phyloP scores from a whole-genome alignment of 805 yeast species.

The Zygoascus ofunaensis region DNA sequence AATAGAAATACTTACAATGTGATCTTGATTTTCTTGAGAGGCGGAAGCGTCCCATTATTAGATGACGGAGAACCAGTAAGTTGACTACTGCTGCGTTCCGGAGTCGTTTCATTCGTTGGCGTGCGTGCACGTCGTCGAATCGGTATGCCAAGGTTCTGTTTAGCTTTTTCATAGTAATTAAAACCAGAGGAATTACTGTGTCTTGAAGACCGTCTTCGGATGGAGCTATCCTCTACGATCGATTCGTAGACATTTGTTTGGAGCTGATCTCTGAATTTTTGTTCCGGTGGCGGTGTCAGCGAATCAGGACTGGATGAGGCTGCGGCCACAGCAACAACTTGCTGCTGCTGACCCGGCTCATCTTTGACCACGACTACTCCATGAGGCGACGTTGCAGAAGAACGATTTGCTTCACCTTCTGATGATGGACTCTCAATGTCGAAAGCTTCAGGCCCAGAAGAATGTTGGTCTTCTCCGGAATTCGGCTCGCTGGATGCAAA shows the following conservation, averaged over 20 bases:
- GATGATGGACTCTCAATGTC: conserved; percentile 4
- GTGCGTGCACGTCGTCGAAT: conserved; percentile 8
- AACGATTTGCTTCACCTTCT: conserved; percentile 4
- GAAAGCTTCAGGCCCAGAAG: conserved; percentile 6
- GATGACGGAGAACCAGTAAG: background rate
- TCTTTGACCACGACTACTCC: background rate
- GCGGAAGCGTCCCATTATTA: background rate
- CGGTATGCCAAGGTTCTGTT: conserved; percentile 12
- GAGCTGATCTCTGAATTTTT: conserved; percentile 18
- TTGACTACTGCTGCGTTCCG: background rate
- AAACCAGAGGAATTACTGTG: conserved; percentile 3
- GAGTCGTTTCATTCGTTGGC: conserved; percentile 3
- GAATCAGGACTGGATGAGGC: conserved; percentile 3
- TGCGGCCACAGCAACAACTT: background rate
- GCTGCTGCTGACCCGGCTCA: background rate
- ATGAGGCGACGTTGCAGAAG: background rate
- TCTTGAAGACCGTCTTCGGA: conserved; percentile 10
- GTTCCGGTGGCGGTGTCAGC: conserved; percentile 10
- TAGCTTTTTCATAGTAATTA: conserved; percentile 15
- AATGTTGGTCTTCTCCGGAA: background rate
- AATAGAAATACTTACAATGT: conserved; percentile 9
- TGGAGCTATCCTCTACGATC: conserved; percentile 12
- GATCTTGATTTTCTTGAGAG: conserved; percentile 9
- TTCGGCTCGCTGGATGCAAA: background rate
- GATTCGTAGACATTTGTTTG: conserved; percentile 17